phyloP scores from a whole-genome alignment of 2,329 filamentous ascomycete species.

The Verruconis gallopava region DNA sequence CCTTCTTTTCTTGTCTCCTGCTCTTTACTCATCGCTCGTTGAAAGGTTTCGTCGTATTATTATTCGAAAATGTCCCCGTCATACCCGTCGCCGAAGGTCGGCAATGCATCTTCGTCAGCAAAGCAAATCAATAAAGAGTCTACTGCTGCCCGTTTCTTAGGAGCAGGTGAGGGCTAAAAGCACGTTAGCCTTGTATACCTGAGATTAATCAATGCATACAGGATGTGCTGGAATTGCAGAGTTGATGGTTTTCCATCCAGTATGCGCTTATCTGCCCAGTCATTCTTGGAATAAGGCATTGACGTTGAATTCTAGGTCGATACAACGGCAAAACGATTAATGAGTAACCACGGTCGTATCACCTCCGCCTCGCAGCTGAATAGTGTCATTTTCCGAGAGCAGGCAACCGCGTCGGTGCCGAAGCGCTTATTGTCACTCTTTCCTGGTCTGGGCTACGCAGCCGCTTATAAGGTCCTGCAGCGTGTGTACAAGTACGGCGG shows the following conservation, averaged over 20 bases:
- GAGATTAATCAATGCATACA: conserved; percentile 27
- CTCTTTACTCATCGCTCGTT: too few relatives aligned
- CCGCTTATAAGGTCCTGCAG: conserved; percentile 95
- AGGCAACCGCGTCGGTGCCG: conserved; percentile 54
- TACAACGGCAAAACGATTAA: conserved; percentile 95
- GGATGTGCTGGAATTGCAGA: conserved; percentile 89
- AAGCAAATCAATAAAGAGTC: conserved; percentile 73
- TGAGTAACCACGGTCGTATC: conserved; percentile 85
- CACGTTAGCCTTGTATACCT: conserved; percentile 12
- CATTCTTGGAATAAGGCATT: not conserved
- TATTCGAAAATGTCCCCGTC: conserved; percentile 5
- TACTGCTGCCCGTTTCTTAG: conserved; percentile 72
- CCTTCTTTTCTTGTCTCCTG: not conserved
- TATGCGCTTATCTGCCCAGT: conserved; percentile 25
- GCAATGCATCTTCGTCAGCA: conserved; percentile 24
- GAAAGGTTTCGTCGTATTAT: not conserved
- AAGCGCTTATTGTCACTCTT: conserved; percentile 91
- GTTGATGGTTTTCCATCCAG: conserved; percentile 83
- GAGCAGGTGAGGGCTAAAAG: conserved; percentile 63
- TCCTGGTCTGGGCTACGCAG: conserved; percentile 91
- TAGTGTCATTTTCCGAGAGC: conserved; percentile 86
- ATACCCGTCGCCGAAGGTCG: not conserved
- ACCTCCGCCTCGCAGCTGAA: conserved; percentile 55
- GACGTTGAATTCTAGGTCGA: conserved; percentile 53
- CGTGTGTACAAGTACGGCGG: conserved; percentile 98